phyloP scores from a whole-genome alignment of 148 eudicot genomes.

The Chenopodium formosanum region DNA sequence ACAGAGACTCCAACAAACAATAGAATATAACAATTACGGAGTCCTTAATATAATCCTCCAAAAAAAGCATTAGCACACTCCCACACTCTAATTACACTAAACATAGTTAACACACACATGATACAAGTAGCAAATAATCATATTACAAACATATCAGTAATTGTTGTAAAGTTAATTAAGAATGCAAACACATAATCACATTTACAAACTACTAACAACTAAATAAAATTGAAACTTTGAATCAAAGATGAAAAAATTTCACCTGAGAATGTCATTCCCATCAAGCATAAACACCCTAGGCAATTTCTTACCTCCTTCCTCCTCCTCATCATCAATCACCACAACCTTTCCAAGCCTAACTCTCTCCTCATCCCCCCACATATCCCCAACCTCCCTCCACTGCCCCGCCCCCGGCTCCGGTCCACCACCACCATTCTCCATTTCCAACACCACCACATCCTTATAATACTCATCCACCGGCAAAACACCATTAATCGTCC shows the following conservation, averaged over 20 bases:
- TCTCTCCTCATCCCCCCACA: constrained; percentile 80
- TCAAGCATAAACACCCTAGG: constrained; percentile 85
- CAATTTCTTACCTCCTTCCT: constrained; percentile 25
- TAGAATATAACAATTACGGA: too few relatives aligned
- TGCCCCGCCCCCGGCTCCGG: constrained; percentile 27
- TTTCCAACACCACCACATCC: constrained; percentile 70
- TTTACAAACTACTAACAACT: neutral
- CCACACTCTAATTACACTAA: too few relatives aligned
- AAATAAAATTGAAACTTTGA: neutral
- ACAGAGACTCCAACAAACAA: too few relatives aligned
- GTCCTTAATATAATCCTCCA: too few relatives aligned
- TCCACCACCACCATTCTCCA: constrained; percentile 31
- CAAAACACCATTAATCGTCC: constrained; percentile 77
- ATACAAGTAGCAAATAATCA: too few relatives aligned
- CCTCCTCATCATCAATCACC: constrained; percentile 45
- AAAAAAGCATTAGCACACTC: too few relatives aligned
- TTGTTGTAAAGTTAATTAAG: neutral
- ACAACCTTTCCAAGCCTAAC: constrained; percentile 70
- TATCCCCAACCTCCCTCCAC: constrained; percentile 88
- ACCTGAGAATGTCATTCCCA: constrained; percentile 68
- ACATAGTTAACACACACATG: too few relatives aligned
- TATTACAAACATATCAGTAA: too few relatives aligned
- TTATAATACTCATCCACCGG: constrained; percentile 82
- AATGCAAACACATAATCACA: neutral
- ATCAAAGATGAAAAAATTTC: neutral